These are phyloP conservation scores for Solanum medicagineum DNA, from an alignment of 257 asterid genomes.

Conservation along the genomic window DNA sequence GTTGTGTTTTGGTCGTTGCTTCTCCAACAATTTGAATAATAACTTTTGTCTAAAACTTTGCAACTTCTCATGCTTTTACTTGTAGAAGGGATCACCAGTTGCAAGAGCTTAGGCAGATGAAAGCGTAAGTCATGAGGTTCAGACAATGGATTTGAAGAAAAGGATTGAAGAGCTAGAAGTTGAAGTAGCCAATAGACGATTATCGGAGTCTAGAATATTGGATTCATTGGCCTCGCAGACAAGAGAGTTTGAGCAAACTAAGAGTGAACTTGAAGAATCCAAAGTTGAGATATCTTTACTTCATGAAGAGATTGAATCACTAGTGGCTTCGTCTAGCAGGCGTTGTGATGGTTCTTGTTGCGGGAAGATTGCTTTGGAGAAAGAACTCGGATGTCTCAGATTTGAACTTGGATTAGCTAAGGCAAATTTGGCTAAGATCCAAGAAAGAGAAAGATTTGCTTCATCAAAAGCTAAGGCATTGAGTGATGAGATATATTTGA, in stretches of 20 bases:
- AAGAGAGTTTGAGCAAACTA: slow-evolving; percentile 30
- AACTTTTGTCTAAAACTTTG: neutral
- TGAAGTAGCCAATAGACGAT: slow-evolving; percentile 24
- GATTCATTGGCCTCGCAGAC: slow-evolving; percentile 22
- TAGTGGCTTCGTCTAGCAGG: slow-evolving; percentile 2
- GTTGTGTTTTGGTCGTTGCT: too few species aligned
- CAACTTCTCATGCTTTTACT: neutral
- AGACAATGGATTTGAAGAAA: slow-evolving; percentile 4
- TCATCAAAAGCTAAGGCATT: neutral
- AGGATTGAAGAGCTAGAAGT: slow-evolving; percentile 37
- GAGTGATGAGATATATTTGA: slow-evolving; percentile 18
- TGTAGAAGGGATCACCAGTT: slow-evolving; percentile 22
- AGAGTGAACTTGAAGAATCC: slow-evolving; percentile 42
- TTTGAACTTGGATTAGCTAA: slow-evolving; percentile 16
- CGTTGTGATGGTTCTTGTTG: neutral
- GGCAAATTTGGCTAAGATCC: slow-evolving; percentile 10
- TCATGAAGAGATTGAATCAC: slow-evolving; percentile 20
- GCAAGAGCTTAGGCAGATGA: slow-evolving; percentile 33
- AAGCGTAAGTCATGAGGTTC: slow-evolving; percentile 17
- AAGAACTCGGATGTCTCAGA: slow-evolving; percentile 7
- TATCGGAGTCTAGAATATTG: slow-evolving; percentile 22
- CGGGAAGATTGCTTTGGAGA: neutral
- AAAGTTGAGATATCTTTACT: slow-evolving; percentile 30
- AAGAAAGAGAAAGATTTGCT: slow-evolving; percentile 25
- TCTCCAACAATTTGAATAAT: too few species aligned